These are phyloP conservation scores for Fusarium nurragi DNA, from an alignment of 2,329 filamentous ascomycete genomes.

Conservation along the genomic window DNA sequence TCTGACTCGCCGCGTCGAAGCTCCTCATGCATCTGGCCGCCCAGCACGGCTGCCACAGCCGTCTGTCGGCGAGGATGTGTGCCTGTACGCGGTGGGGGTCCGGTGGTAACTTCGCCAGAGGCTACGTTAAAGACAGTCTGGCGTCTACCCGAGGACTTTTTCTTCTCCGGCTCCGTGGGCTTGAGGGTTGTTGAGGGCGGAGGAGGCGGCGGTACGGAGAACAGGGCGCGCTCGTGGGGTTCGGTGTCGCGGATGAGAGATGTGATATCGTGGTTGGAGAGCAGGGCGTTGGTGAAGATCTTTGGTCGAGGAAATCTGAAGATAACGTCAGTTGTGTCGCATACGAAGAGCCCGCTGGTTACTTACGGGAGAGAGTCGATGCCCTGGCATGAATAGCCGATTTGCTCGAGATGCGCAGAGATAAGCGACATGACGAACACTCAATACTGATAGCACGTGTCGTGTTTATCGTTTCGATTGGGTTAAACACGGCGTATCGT, in stretches of 20 bases:
- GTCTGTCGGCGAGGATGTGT: constrained; percentile 73
- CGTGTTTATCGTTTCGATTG: background rate
- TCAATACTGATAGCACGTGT: background rate
- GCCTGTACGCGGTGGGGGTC: constrained; percentile 58
- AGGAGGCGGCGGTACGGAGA: constrained; percentile 84
- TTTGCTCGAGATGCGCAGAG: constrained; percentile 78
- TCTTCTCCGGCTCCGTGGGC: constrained; percentile 51
- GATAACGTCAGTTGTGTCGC: constrained; percentile 1
- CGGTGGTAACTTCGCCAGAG: constrained; percentile 69
- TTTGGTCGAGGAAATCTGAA: constrained; percentile 86
- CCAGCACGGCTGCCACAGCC: constrained; percentile 88
- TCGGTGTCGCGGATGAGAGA: constrained; percentile 95
- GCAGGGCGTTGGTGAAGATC: constrained; percentile 93
- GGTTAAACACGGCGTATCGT: background rate
- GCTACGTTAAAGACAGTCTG: constrained; percentile 74
- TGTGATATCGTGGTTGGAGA: constrained; percentile 91
- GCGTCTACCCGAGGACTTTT: constrained; percentile 57
- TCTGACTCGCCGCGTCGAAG: constrained; percentile 68
- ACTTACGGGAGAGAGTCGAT: constrained; percentile 78
- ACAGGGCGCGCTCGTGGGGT: constrained; percentile 90
- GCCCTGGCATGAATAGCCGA: constrained; percentile 77
- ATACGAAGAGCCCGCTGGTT: background rate
- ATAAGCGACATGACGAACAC: constrained; percentile 72
- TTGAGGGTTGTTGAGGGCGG: constrained; percentile 50
- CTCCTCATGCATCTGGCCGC: constrained; percentile 84